A percentile compares a stretch with the other conserved stretches of the same genome.
phyloP scores from a whole-genome alignment of 2,329 filamentous ascomycete species.

The Verticillium longisporum region DNA sequence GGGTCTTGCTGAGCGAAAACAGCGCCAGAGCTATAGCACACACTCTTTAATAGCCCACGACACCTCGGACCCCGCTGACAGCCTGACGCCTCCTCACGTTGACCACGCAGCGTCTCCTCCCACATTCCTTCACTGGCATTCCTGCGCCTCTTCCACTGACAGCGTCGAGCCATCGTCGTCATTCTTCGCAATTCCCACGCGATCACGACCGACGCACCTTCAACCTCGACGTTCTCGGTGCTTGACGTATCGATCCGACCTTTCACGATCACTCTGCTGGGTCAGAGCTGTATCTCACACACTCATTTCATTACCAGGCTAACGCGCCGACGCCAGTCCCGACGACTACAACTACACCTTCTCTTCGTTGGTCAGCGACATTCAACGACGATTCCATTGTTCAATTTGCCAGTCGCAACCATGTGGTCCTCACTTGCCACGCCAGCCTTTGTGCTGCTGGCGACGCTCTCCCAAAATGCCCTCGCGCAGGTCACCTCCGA shows the following conservation, averaged over 20 bases:
- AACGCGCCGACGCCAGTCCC: background rate
- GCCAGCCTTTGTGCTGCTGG: slow-evolving; percentile 32
- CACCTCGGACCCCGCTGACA: background rate
- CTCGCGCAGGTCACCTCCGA: slow-evolving; percentile 67
- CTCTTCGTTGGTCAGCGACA: background rate
- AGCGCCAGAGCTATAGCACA: background rate
- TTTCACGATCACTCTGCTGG: background rate
- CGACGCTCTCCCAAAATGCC: slow-evolving; percentile 36
- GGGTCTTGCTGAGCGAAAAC: background rate
- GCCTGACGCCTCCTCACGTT: background rate
- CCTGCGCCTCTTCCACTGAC: background rate
- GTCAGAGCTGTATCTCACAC: background rate
- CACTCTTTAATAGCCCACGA: background rate
- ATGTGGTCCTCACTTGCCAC: slow-evolving; percentile 18
- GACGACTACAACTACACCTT: background rate
- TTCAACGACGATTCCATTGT: background rate
- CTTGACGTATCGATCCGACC: slow-evolving; percentile 4
- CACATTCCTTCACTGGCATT: background rate
- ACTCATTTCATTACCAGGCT: background rate
- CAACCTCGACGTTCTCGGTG: background rate
- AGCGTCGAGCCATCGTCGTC: background rate
- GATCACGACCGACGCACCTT: background rate
- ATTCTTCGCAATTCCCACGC: background rate
- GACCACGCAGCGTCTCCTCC: background rate
- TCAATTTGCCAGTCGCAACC: slow-evolving; percentile 8